Base-by-base conservation (phyloP, 768 basidiomycete species). In the Ephemerocybe angulata region DNA sequence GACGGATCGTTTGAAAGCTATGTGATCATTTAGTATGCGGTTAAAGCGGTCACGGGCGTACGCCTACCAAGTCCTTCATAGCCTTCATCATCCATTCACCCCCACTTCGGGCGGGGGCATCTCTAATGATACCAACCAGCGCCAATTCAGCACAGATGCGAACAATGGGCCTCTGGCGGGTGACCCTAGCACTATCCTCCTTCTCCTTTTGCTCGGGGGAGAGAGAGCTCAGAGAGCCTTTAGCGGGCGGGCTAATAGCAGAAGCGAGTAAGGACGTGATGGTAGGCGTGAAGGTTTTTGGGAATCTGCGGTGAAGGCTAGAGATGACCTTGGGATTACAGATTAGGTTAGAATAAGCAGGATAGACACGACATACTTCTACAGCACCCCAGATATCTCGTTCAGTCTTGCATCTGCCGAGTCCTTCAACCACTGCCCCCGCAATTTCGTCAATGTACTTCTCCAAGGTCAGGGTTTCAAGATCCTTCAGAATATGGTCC, bases 401-500 rank as follows among this genome's bases (percentile, higher is more conserved):
- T 69, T 97, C 96, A 0, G 89, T 90, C 74, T 93, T 97, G 70
- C 94, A 96, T 59, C 88, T 83, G 8, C 71, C 71, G 37, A 94
- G 76, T 3, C 97, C 97, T 65, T 99, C 97, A 2, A 91, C 74
- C 1, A 87, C 78, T 6, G 94, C 95, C 11, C 85, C 84, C 1
- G 88, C 90, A 58, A 98, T 87, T 72, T 99, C 97, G 65, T 97
- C 95, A 46, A 95, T 79, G 67, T 99, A 98, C 71, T 97, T 98
- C 73, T 93, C 93, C 54, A 99, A 77, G 2, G 92, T 86, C 52
- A 99, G 79, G 0, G 88, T 80, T 58, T 94, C 88, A 59, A 97
- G 85, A 63, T 99, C 97, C 70, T 94, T 98, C 61, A 97, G 73
- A 56, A 96, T 85, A 63, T 91, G 87, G 62, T 94, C 92, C 44